Conservation (phyloP, 2,329 filamentous ascomycete genomes). For the Xylariaceae sp. region DNA sequence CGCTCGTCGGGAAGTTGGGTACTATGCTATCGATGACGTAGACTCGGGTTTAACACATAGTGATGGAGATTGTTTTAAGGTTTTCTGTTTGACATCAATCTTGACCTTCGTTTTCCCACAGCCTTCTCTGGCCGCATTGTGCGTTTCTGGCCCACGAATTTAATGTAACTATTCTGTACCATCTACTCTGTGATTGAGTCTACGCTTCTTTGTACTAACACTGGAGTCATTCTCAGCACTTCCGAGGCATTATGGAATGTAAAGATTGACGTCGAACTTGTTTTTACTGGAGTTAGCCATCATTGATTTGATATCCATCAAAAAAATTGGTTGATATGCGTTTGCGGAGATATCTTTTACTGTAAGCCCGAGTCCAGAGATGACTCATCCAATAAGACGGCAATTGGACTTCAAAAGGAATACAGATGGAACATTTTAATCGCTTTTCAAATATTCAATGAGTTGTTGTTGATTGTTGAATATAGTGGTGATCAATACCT, state of each 20-base stretch:
- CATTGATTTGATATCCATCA: not conserved
- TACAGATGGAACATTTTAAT: not conserved
- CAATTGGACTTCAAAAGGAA: not conserved
- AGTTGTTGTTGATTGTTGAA: not conserved
- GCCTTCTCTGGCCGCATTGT: too few relatives aligned
- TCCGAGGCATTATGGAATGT: not conserved
- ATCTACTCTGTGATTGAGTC: too few relatives aligned
- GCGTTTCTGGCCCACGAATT: too few relatives aligned
- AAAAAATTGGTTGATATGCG: not conserved
- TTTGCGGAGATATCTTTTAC: not conserved
- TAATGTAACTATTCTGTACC: too few relatives aligned
- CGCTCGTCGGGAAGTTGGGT: too few relatives aligned
- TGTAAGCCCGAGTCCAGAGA: not conserved
- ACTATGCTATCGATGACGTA: too few relatives aligned
- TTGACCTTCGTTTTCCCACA: too few relatives aligned
- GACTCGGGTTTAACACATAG: too few relatives aligned
- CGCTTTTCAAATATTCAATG: not conserved
- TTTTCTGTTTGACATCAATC: too few relatives aligned
- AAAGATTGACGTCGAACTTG: not conserved
- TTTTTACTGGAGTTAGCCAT: not conserved
- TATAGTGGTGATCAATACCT: not conserved
- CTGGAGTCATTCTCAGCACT: too few relatives aligned
- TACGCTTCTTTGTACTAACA: too few relatives aligned
- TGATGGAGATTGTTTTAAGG: too few relatives aligned
- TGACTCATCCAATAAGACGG: not conserved